Conservation (phyloP, 2,329 filamentous ascomycete species). For the Apiospora marii region DNA sequence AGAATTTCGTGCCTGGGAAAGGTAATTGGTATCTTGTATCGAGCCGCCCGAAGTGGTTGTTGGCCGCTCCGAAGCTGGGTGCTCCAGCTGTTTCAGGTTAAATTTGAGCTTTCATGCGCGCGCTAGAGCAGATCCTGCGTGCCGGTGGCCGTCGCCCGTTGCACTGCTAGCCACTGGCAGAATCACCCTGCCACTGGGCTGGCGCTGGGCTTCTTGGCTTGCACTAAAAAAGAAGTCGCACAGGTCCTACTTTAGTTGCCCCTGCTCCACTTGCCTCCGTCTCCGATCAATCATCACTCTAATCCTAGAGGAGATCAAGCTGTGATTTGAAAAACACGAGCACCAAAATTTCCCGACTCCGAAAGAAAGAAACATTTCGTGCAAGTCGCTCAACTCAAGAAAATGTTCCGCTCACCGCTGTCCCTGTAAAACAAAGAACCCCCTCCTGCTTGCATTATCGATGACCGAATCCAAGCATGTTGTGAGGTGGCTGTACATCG, state of each 20-base stretch:
- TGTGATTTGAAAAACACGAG: background rate
- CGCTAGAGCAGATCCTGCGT: background rate
- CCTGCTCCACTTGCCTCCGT: background rate
- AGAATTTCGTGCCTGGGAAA: background rate
- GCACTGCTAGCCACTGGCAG: slow-evolving; percentile 2
- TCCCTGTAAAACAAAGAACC: background rate
- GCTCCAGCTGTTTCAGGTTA: slow-evolving; percentile 19
- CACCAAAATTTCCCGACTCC: background rate
- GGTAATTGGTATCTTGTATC: background rate
- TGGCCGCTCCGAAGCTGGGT: slow-evolving; percentile 8
- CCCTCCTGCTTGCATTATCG: background rate
- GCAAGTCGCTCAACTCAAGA: background rate
- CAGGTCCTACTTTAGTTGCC: background rate
- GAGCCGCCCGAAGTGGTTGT: slow-evolving; percentile 7
- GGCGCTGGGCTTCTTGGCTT: background rate
- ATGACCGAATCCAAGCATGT: background rate
- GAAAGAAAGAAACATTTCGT: background rate
- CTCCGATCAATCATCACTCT: slow-evolving; percentile 16
- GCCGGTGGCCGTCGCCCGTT: background rate
- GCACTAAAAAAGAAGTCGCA: background rate
- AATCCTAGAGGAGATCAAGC: slow-evolving; percentile 14
- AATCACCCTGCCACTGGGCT: background rate
- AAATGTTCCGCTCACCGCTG: background rate
- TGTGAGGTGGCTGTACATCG: background rate
- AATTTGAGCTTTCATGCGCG: slow-evolving; percentile 20